Evolutionary conservation across 345 rosid genomes (phyloP).

Genomic region (Anastatica hierochuntica): DNA sequence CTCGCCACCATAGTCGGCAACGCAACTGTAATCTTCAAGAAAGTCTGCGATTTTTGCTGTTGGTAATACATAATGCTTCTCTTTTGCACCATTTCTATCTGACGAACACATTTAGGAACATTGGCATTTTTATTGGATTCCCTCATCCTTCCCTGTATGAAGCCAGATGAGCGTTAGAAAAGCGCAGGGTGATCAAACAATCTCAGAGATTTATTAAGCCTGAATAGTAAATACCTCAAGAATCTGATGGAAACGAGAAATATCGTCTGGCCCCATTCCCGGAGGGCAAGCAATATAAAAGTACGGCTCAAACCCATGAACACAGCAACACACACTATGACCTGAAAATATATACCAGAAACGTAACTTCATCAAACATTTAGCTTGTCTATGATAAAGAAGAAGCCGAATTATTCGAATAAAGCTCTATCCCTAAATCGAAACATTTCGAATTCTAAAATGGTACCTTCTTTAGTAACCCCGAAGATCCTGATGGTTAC

Average conservation of each 20-base stretch:
- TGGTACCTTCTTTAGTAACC: conserved; percentile 72
- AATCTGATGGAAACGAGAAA: conserved; percentile 59
- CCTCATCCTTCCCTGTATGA: conserved; percentile 67
- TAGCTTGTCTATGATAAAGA: neutral
- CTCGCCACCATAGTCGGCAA: conserved; percentile 86
- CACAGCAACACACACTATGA: conserved; percentile 86
- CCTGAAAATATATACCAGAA: conserved; percentile 35
- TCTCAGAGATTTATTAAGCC: neutral
- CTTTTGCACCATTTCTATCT: conserved; percentile 65
- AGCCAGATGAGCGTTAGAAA: conserved; percentile 1
- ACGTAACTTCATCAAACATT: neutral
- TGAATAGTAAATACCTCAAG: conserved; percentile 61
- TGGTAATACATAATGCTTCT: conserved; percentile 93
- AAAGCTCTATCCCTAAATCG: neutral
- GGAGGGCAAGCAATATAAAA: conserved; percentile 80
- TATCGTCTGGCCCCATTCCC: conserved; percentile 92
- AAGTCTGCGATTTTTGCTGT: conserved; percentile 62
- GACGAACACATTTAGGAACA: conserved; percentile 48
- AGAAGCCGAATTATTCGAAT: too few species aligned
- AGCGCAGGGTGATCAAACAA: neutral
- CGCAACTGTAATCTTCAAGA: conserved; percentile 85
- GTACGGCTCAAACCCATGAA: conserved; percentile 97
- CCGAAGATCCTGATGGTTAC: conserved; percentile 83
- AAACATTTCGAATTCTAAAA: neutral
- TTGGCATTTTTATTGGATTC: conserved; percentile 55